Conservation (phyloP, 805 yeast species). For the Metschnikowia similis region DNA sequence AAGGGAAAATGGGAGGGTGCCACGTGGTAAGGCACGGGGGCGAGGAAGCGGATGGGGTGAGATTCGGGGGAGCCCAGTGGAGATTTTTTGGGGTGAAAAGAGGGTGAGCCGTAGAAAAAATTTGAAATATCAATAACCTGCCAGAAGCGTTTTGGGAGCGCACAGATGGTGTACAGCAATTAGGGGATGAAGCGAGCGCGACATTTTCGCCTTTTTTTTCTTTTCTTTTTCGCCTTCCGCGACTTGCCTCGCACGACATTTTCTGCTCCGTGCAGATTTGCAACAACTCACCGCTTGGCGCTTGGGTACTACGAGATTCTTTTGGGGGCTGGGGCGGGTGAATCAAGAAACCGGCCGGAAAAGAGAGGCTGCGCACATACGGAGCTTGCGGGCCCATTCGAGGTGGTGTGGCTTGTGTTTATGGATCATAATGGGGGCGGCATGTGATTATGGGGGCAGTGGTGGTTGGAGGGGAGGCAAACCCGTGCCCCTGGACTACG, state of each 20-base stretch:
- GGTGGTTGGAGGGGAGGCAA: not conserved
- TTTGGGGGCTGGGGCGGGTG: not conserved
- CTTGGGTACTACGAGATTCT: conserved; percentile 2
- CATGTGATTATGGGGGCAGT: not conserved
- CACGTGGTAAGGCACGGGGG: conserved; percentile 3
- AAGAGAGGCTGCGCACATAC: no score
- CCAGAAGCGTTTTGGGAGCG: conserved; percentile 15
- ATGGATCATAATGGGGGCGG: no score
- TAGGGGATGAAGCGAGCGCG: conserved; percentile 18
- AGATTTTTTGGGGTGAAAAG: conserved; percentile 7
- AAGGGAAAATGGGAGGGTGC: conserved; percentile 4
- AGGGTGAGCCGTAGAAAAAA: conserved; percentile 11
- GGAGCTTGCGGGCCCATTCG: no score
- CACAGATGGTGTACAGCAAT: conserved; percentile 18
- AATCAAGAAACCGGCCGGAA: not conserved
- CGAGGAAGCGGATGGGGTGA: conserved; percentile 1
- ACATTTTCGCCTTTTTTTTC: conserved; percentile 16
- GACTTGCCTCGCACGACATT: conserved; percentile 4
- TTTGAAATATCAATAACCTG: conserved; percentile 4
- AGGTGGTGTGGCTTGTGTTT: no score
- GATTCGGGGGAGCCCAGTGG: conserved; percentile 7
- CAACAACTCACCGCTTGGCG: not conserved
- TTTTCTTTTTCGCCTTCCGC: conserved; percentile 6
- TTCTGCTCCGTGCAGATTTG: conserved; percentile 3
- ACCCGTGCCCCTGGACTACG: not conserved